phyloP scores from a whole-genome alignment of 805 yeast species.

The Cephaloascus fragrans region DNA sequence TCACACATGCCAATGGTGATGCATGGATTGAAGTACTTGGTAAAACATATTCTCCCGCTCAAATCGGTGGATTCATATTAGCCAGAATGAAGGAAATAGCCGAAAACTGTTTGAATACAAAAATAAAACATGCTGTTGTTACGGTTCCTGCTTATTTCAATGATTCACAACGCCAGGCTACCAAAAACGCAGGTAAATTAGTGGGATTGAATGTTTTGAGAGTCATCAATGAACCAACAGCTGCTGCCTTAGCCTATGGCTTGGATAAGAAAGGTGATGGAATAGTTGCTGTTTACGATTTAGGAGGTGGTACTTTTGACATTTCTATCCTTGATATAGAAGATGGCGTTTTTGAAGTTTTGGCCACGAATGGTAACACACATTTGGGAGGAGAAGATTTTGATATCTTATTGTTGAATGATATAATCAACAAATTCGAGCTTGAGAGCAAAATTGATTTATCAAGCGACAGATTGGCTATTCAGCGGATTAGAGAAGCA shows the following conservation, averaged over 20 bases:
- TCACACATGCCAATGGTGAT: slow-evolving; percentile 52
- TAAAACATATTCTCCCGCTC: slow-evolving; percentile 51
- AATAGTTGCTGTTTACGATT: slow-evolving; percentile 54
- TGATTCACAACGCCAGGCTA: slow-evolving; percentile 75
- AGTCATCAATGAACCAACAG: slow-evolving; percentile 79
- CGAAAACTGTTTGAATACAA: slow-evolving; percentile 40
- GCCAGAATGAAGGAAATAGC: slow-evolving; percentile 61
- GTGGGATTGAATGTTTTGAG: slow-evolving; percentile 71
- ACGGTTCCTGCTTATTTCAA: slow-evolving; percentile 83
- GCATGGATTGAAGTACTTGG: slow-evolving; percentile 54
- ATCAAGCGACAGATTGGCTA: slow-evolving; percentile 40
- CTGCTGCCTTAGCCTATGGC: slow-evolving; percentile 80
- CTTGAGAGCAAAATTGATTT: slow-evolving; percentile 46
- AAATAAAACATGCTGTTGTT: slow-evolving; percentile 63
- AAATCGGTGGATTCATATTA: slow-evolving; percentile 57
- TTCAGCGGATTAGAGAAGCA: slow-evolving; percentile 72
- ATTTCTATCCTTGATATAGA: slow-evolving; percentile 71
- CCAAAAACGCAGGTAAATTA: slow-evolving; percentile 67
- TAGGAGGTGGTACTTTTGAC: slow-evolving; percentile 85
- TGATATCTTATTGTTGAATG: slow-evolving; percentile 51
- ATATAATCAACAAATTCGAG: slow-evolving; percentile 51
- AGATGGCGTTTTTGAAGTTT: slow-evolving; percentile 72
- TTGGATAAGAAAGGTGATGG: slow-evolving; percentile 48
- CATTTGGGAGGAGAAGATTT: slow-evolving; percentile 85
- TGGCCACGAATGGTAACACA: slow-evolving; percentile 78